phyloP scores from a whole-genome alignment of 75 land plant genomes.

The Cryptomeria japonica region DNA sequence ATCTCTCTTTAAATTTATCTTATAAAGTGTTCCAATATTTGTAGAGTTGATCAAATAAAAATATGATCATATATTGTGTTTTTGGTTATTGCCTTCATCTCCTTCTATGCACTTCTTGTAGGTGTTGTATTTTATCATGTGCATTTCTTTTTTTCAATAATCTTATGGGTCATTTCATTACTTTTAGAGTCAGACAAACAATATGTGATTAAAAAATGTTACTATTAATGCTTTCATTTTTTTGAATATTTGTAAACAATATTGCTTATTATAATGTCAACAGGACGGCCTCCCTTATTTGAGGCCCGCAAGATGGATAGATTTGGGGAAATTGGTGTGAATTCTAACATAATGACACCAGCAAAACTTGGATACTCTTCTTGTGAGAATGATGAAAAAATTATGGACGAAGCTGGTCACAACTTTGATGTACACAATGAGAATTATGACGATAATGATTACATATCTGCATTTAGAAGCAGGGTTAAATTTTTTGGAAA shows the following conservation, averaged over 20 bases:
- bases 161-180: not conserved
- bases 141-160: not conserved
- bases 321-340: not conserved
- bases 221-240: not conserved
- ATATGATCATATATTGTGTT: not conserved
- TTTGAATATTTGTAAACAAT: too few relatives aligned
- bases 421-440: conserved; percentile 22
- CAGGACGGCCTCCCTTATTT: conserved; percentile 67
- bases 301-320: conserved; percentile 61
- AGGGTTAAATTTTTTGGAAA: conserved; percentile 16
- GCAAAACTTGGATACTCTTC: not conserved
- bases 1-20: not conserved
- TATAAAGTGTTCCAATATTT: not conserved
- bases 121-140: conserved; percentile 23
- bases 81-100: not conserved
- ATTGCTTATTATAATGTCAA: conserved; percentile 2
- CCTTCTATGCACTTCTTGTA: conserved; percentile 40
- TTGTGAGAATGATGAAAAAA: conserved; percentile 7
- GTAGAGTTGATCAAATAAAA: not conserved
- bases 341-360: not conserved
- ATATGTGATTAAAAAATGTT: not conserved
- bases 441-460: conserved; percentile 15
- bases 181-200: not conserved
- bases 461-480: conserved; percentile 22
- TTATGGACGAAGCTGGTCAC: not conserved